Conservation (phyloP, 164 flowering plant species). For the Chloranthus sessilifolius region DNA sequence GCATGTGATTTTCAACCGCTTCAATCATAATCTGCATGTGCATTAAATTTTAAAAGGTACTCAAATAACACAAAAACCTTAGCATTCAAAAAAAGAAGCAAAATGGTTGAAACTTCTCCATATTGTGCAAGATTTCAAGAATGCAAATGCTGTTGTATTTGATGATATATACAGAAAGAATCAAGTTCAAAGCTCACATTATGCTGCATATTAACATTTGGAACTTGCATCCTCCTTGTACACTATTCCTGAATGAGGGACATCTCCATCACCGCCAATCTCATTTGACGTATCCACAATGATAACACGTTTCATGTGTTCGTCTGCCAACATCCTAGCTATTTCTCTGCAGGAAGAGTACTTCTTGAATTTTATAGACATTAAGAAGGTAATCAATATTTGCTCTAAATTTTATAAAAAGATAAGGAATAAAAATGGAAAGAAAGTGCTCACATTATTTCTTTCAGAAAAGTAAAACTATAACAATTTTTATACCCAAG, state of each 20-base stretch:
- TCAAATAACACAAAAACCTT: background rate
- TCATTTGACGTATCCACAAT: conserved; percentile 97
- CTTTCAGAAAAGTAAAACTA: too few relatives aligned
- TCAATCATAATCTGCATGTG: conserved; percentile 85
- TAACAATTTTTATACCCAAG: too few relatives aligned
- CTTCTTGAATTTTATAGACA: background rate
- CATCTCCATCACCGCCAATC: conserved; percentile 99
- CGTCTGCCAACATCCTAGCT: conserved; percentile 92
- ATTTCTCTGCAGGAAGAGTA: conserved; percentile 64
- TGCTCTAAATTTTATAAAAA: too few relatives aligned
- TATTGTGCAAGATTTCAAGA: background rate
- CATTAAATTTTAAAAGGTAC: conserved; percentile 5
- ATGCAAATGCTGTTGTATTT: too few relatives aligned
- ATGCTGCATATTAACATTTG: conserved; percentile 93
- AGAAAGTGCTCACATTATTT: too few relatives aligned
- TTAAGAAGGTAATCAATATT: background rate
- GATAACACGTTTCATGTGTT: conserved; percentile 80
- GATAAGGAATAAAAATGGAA: too few relatives aligned
- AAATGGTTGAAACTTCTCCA: background rate
- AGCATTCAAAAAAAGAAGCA: background rate
- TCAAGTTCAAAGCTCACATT: conserved; percentile 40
- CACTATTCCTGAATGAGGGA: conserved; percentile 96
- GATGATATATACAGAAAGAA: conserved; percentile 1
- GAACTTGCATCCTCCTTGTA: conserved; percentile 99
- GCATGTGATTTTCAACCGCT: conserved; percentile 99